Evolutionary conservation across 2,329 filamentous ascomycete species (phyloP).

Genomic region (Sporothrix euskadiensis): DNA sequence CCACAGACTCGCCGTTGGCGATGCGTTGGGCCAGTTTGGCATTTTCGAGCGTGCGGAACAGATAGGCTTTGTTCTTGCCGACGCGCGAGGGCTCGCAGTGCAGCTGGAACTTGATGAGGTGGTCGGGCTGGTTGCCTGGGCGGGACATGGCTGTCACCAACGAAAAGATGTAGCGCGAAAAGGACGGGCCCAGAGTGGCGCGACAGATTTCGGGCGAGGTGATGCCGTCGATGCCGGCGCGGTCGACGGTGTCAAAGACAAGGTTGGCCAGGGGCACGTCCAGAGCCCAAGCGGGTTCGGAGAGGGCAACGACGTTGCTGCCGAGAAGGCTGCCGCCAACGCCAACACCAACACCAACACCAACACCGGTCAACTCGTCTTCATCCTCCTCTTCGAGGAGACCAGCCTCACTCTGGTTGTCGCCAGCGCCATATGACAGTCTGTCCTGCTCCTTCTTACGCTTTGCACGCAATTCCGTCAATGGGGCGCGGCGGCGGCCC

Average conservation of each 20-base stretch:
- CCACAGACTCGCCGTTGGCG: not conserved
- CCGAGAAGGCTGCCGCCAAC: not conserved
- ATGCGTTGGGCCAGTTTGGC: constrained; percentile 3
- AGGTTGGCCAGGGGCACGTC: constrained; percentile 42
- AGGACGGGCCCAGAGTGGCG: constrained; percentile 41
- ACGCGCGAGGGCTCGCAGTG: constrained; percentile 42
- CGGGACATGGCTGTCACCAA: constrained; percentile 39
- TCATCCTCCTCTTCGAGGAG: constrained; percentile 24
- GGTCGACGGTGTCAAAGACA: constrained; percentile 41
- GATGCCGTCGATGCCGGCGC: constrained; percentile 39
- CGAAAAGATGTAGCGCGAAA: constrained; percentile 42
- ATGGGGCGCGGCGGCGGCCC: constrained; percentile 41
- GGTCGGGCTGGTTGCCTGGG: constrained; percentile 43
- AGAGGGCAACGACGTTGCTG: not conserved
- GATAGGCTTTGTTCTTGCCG: constrained; percentile 47
- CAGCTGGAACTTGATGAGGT: constrained; percentile 45
- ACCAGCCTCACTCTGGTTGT: constrained; percentile 27
- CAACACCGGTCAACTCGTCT: constrained; percentile 9
- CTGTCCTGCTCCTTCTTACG: constrained; percentile 23
- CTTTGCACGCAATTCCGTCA: constrained; percentile 30
- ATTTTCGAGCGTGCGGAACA: constrained; percentile 37
- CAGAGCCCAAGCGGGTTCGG: constrained; percentile 36
- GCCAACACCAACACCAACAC: too few relatives aligned
- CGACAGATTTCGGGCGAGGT: constrained; percentile 43
- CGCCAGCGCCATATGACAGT: not conserved